Evolutionary conservation across 306 rosid genomes (phyloP), one percentile per base, ranked within the genome.

Genomic region (Senna tora): DNA sequence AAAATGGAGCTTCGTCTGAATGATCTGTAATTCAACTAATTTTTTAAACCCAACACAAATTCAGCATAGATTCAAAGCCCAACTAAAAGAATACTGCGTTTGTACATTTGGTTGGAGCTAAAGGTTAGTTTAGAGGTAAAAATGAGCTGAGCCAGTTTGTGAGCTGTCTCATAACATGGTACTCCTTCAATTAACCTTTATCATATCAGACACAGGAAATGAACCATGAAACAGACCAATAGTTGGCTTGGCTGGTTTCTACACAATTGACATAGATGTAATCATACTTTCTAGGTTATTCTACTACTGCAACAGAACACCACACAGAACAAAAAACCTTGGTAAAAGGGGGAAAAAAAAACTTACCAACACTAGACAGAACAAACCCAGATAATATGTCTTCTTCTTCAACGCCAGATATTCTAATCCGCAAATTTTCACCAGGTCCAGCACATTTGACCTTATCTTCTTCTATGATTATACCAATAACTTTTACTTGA

Each of bases 381-480:
- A 95, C 83, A 54, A 95, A 95, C 65, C 99, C 99, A 20, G 96
- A 19, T 69, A 68, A 22, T 52, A 95, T 80, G 64, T 92, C 97
- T 59, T 91, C 97, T 54, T 95, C 99, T 47, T 95, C 99, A 22
- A 89, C 67, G 64, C 96, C 96, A 16, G 99, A 80, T 68, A 95
- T 7, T 78, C 95, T 88, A 81, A 95, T 72, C 73, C 99, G 89
- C 64, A 95, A 82, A 78, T 95, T 95, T 86, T 95, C 97, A 61
- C 99, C 97, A n/a, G 99, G 99, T 61, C 96, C 97, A n/a, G 97
- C 99, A 65, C 77, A 61, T 72, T 77, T 87, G 32, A 89, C 96
- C 68, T 75, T 86, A 50, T 85, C 73, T 49, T 92, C 97, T 80
- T 92, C 99, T 67, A 87, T 81, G 64, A 38, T 81, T 43, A 95